Percentiles rank a stretch among this genome's conserved stretches.
These are phyloP conservation scores for Eucalyptus caleyi DNA, from an alignment of 345 rosid genomes.

Conservation along the genomic window DNA sequence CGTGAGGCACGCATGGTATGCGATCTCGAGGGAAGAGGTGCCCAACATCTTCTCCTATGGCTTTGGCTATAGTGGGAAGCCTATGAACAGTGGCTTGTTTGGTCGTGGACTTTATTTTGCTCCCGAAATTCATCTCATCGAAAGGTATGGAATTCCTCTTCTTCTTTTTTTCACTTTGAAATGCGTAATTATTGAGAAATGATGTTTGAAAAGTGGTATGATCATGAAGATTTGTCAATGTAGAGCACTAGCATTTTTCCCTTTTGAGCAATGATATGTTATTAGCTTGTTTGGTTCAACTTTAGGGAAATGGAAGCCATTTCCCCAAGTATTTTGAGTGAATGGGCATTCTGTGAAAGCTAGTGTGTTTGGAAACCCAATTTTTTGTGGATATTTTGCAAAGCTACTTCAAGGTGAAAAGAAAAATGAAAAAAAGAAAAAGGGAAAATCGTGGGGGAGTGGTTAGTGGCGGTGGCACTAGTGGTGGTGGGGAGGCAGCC, in stretches of 20 bases:
- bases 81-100: constrained; percentile 19
- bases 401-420: too few relatives aligned
- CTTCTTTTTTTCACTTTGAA: neutral
- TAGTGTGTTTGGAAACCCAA: too few relatives aligned
- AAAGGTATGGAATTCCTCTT: constrained; percentile 26
- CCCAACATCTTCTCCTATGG: constrained; percentile 44
- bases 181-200: too few relatives aligned
- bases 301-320: too few relatives aligned
- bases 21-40: constrained; percentile 27
- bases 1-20: constrained; percentile 60
- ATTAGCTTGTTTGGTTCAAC: too few relatives aligned
- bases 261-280: neutral
- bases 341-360: too few relatives aligned
- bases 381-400: too few relatives aligned
- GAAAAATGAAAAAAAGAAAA: too few relatives aligned
- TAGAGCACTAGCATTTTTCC: neutral
- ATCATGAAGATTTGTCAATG: neutral
- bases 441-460: too few relatives aligned
- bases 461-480: too few relatives aligned
- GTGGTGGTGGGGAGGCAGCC: too few relatives aligned
- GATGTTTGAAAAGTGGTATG: neutral
- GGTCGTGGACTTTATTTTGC: constrained; percentile 59
- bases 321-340: too few relatives aligned
- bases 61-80: constrained; percentile 19
- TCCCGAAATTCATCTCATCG: constrained; percentile 49